These are phyloP conservation scores for Myxozyma geophila DNA, from an alignment of 805 yeast species.

Conservation along the genomic window DNA sequence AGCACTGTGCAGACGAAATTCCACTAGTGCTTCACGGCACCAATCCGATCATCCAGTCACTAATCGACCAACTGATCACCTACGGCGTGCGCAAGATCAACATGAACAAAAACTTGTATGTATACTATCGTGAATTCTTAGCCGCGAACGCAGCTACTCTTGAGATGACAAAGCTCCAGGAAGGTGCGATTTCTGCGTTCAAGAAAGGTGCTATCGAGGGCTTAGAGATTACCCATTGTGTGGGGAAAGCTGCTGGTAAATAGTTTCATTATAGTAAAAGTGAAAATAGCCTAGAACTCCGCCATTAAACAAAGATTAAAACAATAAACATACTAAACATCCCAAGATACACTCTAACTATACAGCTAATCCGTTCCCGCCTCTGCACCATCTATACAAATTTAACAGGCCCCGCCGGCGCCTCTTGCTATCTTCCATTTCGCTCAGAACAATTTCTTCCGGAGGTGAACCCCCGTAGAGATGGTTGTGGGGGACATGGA, in stretches of 20 bases:
- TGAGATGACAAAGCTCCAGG: conserved; percentile 43
- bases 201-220: conserved; percentile 42
- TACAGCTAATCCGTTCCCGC: conserved; percentile 49
- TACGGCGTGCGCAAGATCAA: conserved; percentile 46
- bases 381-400: conserved; percentile 47
- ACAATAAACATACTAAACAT: background rate
- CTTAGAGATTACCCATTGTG: conserved; percentile 37
- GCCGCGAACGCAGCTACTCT: conserved; percentile 37
- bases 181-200: conserved; percentile 40
- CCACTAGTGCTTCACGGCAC: conserved; percentile 47
- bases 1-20: conserved; percentile 5
- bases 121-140: conserved; percentile 41
- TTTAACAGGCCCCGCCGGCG: conserved; percentile 44
- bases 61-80: conserved; percentile 31
- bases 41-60: conserved; percentile 34
- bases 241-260: background rate
- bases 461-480: conserved; percentile 33
- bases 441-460: conserved; percentile 37
- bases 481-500: conserved; percentile 27
- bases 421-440: conserved; percentile 37
- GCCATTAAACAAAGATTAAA: background rate
- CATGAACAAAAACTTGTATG: conserved; percentile 44
- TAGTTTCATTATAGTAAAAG: background rate
- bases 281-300: background rate
- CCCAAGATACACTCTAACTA: background rate